phyloP scores from a whole-genome alignment of 2,329 filamentous ascomycete species.

The Parastagonospora avenae region DNA sequence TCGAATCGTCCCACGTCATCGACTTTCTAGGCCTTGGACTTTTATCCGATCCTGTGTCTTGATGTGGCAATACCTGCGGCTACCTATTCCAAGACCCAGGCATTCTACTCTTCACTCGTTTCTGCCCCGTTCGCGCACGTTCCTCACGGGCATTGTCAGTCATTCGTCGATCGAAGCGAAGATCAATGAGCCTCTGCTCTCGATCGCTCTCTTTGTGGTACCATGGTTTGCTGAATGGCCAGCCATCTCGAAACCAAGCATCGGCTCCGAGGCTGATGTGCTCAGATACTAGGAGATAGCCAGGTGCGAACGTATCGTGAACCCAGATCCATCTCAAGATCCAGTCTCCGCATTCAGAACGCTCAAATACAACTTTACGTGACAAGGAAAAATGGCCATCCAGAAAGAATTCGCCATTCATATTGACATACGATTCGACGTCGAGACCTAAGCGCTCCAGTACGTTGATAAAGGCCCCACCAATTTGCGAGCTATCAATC shows the following conservation, averaged over 20 bases:
- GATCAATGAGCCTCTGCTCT: neutral
- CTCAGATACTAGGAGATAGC: constrained; percentile 10
- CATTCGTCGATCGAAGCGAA: constrained; percentile 3
- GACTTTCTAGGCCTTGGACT: too few species aligned
- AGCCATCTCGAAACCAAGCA: too few species aligned
- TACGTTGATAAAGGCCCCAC: neutral
- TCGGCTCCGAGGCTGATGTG: neutral
- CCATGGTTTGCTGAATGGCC: neutral
- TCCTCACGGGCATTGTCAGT: constrained; percentile 16
- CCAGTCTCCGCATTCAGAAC: neutral
- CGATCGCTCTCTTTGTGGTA: too few species aligned
- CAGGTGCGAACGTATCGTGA: neutral
- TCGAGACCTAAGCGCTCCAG: neutral
- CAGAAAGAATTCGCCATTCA: too few species aligned
- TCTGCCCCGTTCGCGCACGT: constrained; percentile 8
- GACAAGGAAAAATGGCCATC: neutral
- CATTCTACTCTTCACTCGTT: constrained; percentile 7
- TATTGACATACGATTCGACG: constrained; percentile 1
- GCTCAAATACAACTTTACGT: constrained; percentile 2
- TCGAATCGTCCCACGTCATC: too few species aligned
- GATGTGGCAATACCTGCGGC: too few species aligned
- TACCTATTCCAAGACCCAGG: constrained; percentile 19
- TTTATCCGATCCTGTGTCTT: too few species aligned
- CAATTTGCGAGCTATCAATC: neutral
- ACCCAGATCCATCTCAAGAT: constrained; percentile 5